Evolutionary conservation across 2,329 filamentous ascomycete genomes (phyloP), one percentile per base, ranked within the genome.

Genomic region (Drechslerella dactyloides): DNA sequence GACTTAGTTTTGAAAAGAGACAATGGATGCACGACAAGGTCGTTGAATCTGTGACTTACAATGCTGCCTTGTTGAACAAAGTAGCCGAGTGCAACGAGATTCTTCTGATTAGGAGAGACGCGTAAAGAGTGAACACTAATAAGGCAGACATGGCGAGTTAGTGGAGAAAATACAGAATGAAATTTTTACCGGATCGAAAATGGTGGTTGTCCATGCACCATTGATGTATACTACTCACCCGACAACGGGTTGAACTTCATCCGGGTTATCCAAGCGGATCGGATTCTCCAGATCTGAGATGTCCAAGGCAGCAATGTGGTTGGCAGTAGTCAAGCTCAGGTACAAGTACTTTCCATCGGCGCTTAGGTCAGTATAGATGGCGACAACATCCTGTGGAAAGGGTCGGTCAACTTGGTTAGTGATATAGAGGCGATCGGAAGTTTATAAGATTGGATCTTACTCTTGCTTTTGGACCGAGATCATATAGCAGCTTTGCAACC

Each of bases 11-110:
- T 23, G 19, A 21, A 1, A 46, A 23, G 21, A 51, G 64, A 76
- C 37, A 76, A 74, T 15, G 11, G 1, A 19, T 54, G n/a, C 30
- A 1, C 8, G 15, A 21, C 8, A 17, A 30, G 4, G 17, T 1
- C 10, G 7, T 13, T 65, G 1, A n/a, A 27, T 52, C 42, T 13
- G 6, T 60, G 7, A 54, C 66, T 64, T 72, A 72, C 76, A 80
- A 74, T 79, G 70, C 85, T 83, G 24, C 85, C 85, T 8, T 82
- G 84, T 79, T 88, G 85, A 1, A 88, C 84, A 75, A 88, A 88
- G 80, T 88, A 88, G 58, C 86, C 86, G n/a, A 84, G 86, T 13
- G 87, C 85, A 1, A 87, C 81, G 15, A 88, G 78, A 77, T 87
- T 84, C 81, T 86, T 86, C 81, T 87, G 85, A 74, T 87, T 86